These are phyloP conservation scores for Boletus putidus DNA, from an alignment of 1,284 basidiomycete species.

Conservation along the genomic window DNA sequence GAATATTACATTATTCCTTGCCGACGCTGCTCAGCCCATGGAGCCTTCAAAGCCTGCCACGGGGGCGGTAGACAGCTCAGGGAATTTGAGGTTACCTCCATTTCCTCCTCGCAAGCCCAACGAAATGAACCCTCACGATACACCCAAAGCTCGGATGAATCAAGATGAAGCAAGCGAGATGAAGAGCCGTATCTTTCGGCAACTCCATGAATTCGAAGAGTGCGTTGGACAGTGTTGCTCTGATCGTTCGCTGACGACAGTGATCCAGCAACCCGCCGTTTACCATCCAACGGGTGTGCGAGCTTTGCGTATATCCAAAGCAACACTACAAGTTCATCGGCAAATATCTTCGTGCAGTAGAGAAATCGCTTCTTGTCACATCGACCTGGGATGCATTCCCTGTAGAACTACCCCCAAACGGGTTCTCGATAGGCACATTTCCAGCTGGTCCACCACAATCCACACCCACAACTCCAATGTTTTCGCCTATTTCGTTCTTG, in stretches of 20 bases:
- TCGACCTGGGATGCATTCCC: constrained; percentile 76
- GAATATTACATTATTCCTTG: constrained; percentile 62
- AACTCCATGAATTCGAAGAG: constrained; percentile 79
- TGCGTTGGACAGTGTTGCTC: constrained; percentile 41
- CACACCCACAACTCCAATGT: constrained; percentile 71
- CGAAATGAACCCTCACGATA: constrained; percentile 52
- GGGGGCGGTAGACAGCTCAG: constrained; percentile 40
- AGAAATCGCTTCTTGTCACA: constrained; percentile 84
- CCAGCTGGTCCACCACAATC: constrained; percentile 48
- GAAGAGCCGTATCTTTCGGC: constrained; percentile 58
- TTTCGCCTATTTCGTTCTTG: constrained; percentile 82
- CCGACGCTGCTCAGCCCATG: constrained; percentile 40
- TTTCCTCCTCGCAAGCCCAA: constrained; percentile 65
- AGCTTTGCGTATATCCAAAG: constrained; percentile 74
- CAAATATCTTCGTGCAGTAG: constrained; percentile 89
- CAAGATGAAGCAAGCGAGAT: constrained; percentile 62
- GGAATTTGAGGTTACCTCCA: constrained; percentile 76
- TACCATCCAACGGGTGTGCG: constrained; percentile 89
- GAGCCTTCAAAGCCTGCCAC: constrained; percentile 24
- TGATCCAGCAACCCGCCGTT: constrained; percentile 71
- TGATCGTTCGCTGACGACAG: constrained; percentile 13
- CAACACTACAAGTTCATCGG: constrained; percentile 77
- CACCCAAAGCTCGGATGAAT: constrained; percentile 61
- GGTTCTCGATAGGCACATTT: constrained; percentile 44
- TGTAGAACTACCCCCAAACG: constrained; percentile 46